A percentile compares a stretch with the other conserved stretches of the same genome.
Conservation (phyloP, 495 filamentous ascomycete genomes). For the Sordaria brevicollis region DNA sequence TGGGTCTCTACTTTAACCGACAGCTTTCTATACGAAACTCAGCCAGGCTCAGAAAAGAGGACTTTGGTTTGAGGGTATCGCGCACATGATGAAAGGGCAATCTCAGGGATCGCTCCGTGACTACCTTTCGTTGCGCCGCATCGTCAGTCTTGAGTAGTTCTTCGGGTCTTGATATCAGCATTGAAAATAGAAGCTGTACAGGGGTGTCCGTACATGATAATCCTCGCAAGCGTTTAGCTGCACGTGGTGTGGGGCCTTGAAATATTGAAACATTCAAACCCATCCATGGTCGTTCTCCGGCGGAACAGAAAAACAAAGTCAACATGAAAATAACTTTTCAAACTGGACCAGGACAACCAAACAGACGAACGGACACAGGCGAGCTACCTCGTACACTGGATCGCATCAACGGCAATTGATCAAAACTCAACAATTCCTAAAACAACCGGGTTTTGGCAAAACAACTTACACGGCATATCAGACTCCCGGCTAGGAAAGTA, state of each 20-base stretch:
- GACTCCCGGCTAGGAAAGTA: neutral
- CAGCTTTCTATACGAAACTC: neutral
- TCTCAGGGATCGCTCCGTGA: too few species aligned
- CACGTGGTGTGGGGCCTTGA: neutral
- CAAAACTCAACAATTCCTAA: neutral
- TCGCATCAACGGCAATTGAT: neutral
- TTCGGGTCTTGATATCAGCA: too few species aligned
- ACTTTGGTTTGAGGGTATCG: neutral
- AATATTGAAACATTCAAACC: neutral
- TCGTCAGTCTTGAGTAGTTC: too few species aligned
- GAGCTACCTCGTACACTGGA: neutral
- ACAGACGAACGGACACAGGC: neutral
- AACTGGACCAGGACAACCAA: neutral
- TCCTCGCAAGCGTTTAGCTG: neutral
- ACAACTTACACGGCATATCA: too few species aligned
- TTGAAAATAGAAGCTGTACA: neutral
- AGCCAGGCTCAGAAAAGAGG: neutral
- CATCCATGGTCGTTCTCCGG: neutral
- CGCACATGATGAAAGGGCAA: too few species aligned
- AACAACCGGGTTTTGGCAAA: neutral
- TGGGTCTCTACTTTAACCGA: slow-evolving; percentile 17
- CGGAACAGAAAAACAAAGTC: neutral
- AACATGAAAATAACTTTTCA: neutral
- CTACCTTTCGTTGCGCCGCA: too few species aligned
- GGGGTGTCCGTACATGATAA: neutral